Evolutionary conservation across 2,329 filamentous ascomycete species (phyloP), one percentile per base, ranked within the genome.

Genomic region (Trichoderma arundinaceum): DNA sequence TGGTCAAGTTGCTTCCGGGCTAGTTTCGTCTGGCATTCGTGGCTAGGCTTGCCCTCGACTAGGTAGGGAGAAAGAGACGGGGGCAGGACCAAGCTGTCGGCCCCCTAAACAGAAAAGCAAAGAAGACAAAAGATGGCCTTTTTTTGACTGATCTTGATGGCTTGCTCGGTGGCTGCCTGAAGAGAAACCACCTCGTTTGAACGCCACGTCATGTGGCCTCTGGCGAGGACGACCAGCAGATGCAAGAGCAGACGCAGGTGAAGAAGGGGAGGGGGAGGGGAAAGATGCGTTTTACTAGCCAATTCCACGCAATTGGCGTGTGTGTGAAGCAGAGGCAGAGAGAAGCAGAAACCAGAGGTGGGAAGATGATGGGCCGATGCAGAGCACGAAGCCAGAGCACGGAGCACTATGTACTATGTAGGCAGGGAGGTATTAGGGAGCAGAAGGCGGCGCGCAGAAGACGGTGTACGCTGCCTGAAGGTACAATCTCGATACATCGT

Each of bases 401-500:
- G n/a, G n/a, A n/a, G n/a, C n/a, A n/a, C n/a, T n/a, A n/a, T n/a
- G n/a, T n/a, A n/a, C n/a, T n/a, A n/a, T n/a, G n/a, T n/a, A n/a
- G n/a, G n/a, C n/a, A n/a, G n/a, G n/a, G n/a, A 56, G 19, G 46
- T 32, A 51, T 39, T 28, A 33, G 7, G n/a, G 49, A 53, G 49
- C 13, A 53, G 28, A 38, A 53, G 39, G 39, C 13, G 59, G 39
- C 13, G 39, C 10, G 51, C 32, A 38, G 39, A 46, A 54, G 59
- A 62, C 39, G 59, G 59, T 62, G 49, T 46, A 53, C 39, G 28
- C 48, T 62, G 49, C 59, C 49, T 62, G 46, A 44, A 62, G 48
- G 59, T 62, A 62, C 59, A 62, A 54, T 53, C 49, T 52, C 12
- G 49, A 62, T 62, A 53, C 59, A 54, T 53, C 38, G 49, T 53